These are phyloP conservation scores for Daldinia vernicosa DNA, from an alignment of 495 filamentous ascomycete species.

Conservation along the genomic window DNA sequence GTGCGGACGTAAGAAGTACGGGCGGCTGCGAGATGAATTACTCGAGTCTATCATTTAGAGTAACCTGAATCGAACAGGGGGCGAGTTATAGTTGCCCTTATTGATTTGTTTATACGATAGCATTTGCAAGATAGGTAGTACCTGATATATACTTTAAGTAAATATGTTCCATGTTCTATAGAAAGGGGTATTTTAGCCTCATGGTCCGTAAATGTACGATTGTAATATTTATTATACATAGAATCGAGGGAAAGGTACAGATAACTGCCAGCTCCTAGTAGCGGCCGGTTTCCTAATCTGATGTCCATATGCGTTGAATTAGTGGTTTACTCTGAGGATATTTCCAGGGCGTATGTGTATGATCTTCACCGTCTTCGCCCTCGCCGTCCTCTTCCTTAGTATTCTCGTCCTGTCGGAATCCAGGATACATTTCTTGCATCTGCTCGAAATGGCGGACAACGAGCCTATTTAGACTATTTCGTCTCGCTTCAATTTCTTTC, in stretches of 20 bases:
- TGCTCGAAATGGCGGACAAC: slow-evolving; percentile 33
- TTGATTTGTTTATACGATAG: background rate
- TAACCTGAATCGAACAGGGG: background rate
- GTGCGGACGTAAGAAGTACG: background rate
- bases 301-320: background rate
- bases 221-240: background rate
- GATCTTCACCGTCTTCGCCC: background rate
- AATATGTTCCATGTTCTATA: background rate
- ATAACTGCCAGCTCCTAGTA: background rate
- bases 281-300: background rate
- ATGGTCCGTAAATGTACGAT: slow-evolving; percentile 5
- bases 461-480: slow-evolving; percentile 41
- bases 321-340: background rate
- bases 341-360: background rate
- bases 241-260: background rate
- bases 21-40: background rate
- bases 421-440: slow-evolving; percentile 18
- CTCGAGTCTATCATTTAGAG: background rate
- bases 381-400: background rate
- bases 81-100: background rate
- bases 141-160: background rate
- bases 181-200: slow-evolving; percentile 24
- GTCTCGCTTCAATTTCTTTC: slow-evolving; percentile 39
- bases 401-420: slow-evolving; percentile 6
- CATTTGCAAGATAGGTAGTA: background rate